Evolutionary conservation across 805 yeast genomes (phyloP).

Genomic region (Saturnispora gosingensis): DNA sequence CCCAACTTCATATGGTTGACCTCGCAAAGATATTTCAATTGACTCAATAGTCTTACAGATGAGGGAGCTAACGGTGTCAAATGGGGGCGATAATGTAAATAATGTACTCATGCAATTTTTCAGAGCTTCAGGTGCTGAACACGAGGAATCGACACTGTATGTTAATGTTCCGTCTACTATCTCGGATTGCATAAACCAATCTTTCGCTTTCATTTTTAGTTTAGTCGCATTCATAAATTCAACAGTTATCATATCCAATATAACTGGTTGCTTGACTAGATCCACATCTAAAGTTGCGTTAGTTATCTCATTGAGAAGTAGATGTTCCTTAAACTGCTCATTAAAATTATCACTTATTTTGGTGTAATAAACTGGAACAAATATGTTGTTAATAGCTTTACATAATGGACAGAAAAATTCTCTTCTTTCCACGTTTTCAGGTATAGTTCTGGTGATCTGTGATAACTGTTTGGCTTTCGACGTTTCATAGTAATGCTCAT

Average conservation of each 20-base stretch:
- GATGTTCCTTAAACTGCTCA: slow-evolving; percentile 11
- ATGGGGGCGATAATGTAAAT: slow-evolving; percentile 22
- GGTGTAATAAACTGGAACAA: slow-evolving; percentile 66
- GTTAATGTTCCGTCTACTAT: slow-evolving; percentile 9
- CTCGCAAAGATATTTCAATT: slow-evolving; percentile 57
- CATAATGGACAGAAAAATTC: slow-evolving; percentile 89
- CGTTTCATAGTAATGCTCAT: slow-evolving; percentile 51
- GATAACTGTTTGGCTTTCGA: slow-evolving; percentile 42
- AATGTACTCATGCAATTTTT: slow-evolving; percentile 19
- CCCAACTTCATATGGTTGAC: slow-evolving; percentile 27
- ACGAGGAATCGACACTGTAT: slow-evolving; percentile 10
- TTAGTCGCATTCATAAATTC: slow-evolving; percentile 19
- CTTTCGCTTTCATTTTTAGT: slow-evolving; percentile 17
- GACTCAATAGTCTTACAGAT: slow-evolving; percentile 53
- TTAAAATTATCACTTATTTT: slow-evolving; percentile 29
- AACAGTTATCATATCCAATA: slow-evolving; percentile 13
- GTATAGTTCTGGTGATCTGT: slow-evolving; percentile 74
- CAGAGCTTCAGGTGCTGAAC: slow-evolving; percentile 19
- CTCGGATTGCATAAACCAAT: slow-evolving; percentile 23
- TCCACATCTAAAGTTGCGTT: slow-evolving; percentile 9
- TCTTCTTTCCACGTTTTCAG: slow-evolving; percentile 59
- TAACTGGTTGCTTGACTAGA: slow-evolving; percentile 5
- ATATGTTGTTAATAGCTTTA: slow-evolving; percentile 74
- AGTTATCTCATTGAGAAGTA: slow-evolving; percentile 5
- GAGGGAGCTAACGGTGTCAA: slow-evolving; percentile 24